Base-by-base conservation (phyloP, 2,329 filamentous ascomycete species). In the Epichloe typhina region DNA sequence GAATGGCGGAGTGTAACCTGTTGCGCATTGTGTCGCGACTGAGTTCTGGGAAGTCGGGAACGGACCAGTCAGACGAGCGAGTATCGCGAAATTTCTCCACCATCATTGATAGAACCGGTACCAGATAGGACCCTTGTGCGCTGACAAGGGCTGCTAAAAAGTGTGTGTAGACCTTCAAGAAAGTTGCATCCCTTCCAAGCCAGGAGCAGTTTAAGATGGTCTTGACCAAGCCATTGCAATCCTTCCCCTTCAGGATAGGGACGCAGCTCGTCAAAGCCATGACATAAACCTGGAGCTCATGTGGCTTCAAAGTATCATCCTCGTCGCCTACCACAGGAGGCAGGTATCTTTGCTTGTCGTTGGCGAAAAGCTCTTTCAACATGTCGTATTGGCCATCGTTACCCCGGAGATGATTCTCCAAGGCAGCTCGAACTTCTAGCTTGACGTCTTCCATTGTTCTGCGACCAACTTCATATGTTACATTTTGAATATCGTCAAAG, bases 111-210 rank as follows among this genome's bases (percentile, higher is more conserved):
- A 96, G 75, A 39, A 95, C 82, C 19, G 80, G 74, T 21, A 75
- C 76, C 36, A 94, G 77, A 66, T 88, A 94, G 13, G 80, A 82
- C 43, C 86, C 84, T 61, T 96, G 88, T 0, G 89, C 85, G 53
- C 87, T 94, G 49, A 89, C 81, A 44, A 98, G 71, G 38, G 82
- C 80, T 17, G 79, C 78, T 23, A 88, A 68, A 57, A 88, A 84
- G 59, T 82, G 75, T 50, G 77, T 74, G 62, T 86, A 89, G 48
- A 80, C 77, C 58, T 79, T 78, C 51, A 81, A 73, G 61, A 88
- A 88, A 37, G 73, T 70, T 31, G 80, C 76, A 54, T 84, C 80
- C 51, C 80, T 75, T 9, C 79, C 81, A 37, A 83, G 69, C 82
- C 82, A 86, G 36, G 77, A 75, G 61, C 76, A 81, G 49, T 72